phyloP scores from a whole-genome alignment of 2,329 filamentous ascomycete genomes.

The Alternaria sp. region DNA sequence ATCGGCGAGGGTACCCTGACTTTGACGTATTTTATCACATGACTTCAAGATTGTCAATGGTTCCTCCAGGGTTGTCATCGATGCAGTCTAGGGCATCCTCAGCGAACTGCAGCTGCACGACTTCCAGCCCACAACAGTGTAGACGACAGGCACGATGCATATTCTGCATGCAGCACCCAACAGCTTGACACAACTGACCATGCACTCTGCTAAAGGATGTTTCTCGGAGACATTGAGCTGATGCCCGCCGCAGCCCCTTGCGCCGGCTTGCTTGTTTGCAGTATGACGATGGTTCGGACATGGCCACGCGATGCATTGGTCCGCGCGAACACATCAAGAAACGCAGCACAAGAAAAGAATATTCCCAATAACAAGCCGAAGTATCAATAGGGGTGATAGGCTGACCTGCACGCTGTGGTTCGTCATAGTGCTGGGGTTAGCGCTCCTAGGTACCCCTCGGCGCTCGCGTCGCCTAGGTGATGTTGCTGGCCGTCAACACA shows the following conservation, averaged over 20 bases:
- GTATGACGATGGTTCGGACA: neutral
- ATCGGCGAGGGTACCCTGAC: neutral
- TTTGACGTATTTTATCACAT: neutral
- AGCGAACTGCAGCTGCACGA: neutral
- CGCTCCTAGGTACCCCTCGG: slow-evolving; percentile 18
- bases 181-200: neutral
- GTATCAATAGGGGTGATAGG: slow-evolving; percentile 1
- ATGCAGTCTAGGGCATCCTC: neutral
- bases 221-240: neutral
- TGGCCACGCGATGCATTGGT: neutral
- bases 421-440: slow-evolving; percentile 16
- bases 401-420: neutral
- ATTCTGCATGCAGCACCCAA: neutral
- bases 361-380: neutral
- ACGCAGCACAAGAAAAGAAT: neutral
- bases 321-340: neutral
- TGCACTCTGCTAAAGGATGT: neutral
- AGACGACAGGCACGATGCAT: neutral
- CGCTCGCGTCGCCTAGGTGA: slow-evolving; percentile 32
- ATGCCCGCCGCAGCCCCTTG: neutral
- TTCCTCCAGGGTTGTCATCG: neutral
- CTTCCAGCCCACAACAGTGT: neutral
- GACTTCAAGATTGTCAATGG: neutral
- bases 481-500: slow-evolving; percentile 28
- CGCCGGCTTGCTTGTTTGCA: slow-evolving; percentile 4